Evolutionary conservation across 2,329 filamentous ascomycete genomes (phyloP), one percentile per base, ranked within the genome.

Genomic region (Ophidiomyces ophidiicola): DNA sequence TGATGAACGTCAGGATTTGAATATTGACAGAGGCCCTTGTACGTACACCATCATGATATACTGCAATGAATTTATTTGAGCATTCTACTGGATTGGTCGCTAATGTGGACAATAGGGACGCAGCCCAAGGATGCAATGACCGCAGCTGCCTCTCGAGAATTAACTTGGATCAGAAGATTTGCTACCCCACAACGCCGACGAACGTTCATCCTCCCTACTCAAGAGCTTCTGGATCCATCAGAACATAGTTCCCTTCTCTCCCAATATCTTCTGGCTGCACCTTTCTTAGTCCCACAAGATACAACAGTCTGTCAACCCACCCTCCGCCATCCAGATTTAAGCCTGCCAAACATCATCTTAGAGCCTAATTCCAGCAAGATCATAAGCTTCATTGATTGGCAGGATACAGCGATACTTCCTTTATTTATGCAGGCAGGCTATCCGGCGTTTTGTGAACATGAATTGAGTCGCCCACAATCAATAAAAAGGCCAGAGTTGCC

Each of bases 1-100:
- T 50, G 45, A 40, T 12, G 48, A 55, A 43, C 47, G 53, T 32
- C 42, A 35, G 2, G 42, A 44, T 36, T 50, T 41, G 35, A 2
- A 43, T 2, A 4, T 43, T 1, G 35, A 37, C n/a, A 8, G 35
- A 21, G 35, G 35, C 3, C 35, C 35, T 2, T 37, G 35, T 37
- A 37, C 5, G 26, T 12, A n/a, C n/a, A n/a, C n/a, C n/a, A n/a
- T n/a, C n/a, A n/a, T n/a, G n/a, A n/a, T n/a, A n/a, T n/a, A n/a
- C n/a, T n/a, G n/a, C n/a, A n/a, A n/a, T n/a, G n/a, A n/a, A n/a
- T n/a, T n/a, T n/a, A n/a, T n/a, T n/a, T n/a, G n/a, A n/a, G n/a
- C n/a, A n/a, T n/a, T n/a, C n/a, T n/a, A n/a, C n/a, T n/a, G n/a
- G n/a, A n/a, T n/a, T n/a, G n/a, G n/a, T n/a, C n/a, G 26, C 26